Percentiles rank a stretch among this genome's conserved stretches.
These are phyloP conservation scores for Microsporum canis DNA, from an alignment of 2,329 filamentous ascomycete species.

Conservation along the genomic window DNA sequence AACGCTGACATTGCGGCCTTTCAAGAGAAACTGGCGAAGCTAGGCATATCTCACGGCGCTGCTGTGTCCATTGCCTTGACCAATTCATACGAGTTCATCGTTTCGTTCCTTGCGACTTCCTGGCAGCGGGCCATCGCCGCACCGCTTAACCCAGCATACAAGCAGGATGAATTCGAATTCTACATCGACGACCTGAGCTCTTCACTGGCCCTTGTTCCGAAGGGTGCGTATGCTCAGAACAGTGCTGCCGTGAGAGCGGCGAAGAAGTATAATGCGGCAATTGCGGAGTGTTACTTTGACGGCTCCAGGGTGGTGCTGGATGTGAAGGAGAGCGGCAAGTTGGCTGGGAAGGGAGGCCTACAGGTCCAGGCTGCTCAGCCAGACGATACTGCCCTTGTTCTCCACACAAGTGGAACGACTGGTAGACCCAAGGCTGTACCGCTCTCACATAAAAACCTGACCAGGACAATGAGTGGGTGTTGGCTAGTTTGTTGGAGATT, in stretches of 20 bases:
- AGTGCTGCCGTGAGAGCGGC: slow-evolving; percentile 66
- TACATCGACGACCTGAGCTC: slow-evolving; percentile 82
- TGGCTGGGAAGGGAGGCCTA: slow-evolving; percentile 42
- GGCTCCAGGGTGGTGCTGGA: slow-evolving; percentile 59
- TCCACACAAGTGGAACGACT: slow-evolving; percentile 78
- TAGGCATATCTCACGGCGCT: slow-evolving; percentile 57
- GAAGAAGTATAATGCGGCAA: slow-evolving; percentile 66
- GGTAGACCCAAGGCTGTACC: slow-evolving; percentile 77
- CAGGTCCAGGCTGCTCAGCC: slow-evolving; percentile 48
- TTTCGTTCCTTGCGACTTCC: slow-evolving; percentile 74
- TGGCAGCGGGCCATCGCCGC: slow-evolving; percentile 76
- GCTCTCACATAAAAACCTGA: slow-evolving; percentile 69
- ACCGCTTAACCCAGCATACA: slow-evolving; percentile 79
- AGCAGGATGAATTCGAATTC: slow-evolving; percentile 82
- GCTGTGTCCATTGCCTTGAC: slow-evolving; percentile 73
- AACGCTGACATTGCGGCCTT: slow-evolving; percentile 55
- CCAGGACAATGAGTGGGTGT: slow-evolving; percentile 61
- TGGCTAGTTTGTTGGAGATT: background rate
- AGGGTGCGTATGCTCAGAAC: slow-evolving; percentile 54
- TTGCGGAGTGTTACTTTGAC: slow-evolving; percentile 79
- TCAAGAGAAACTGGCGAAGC: slow-evolving; percentile 63
- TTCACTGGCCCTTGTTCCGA: slow-evolving; percentile 63
- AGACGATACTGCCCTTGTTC: slow-evolving; percentile 69
- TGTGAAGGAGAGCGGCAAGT: slow-evolving; percentile 62
- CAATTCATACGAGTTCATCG: slow-evolving; percentile 81